Base-by-base conservation (phyloP, 208 protist genomes). In the Herpetomonas muscarum region DNA sequence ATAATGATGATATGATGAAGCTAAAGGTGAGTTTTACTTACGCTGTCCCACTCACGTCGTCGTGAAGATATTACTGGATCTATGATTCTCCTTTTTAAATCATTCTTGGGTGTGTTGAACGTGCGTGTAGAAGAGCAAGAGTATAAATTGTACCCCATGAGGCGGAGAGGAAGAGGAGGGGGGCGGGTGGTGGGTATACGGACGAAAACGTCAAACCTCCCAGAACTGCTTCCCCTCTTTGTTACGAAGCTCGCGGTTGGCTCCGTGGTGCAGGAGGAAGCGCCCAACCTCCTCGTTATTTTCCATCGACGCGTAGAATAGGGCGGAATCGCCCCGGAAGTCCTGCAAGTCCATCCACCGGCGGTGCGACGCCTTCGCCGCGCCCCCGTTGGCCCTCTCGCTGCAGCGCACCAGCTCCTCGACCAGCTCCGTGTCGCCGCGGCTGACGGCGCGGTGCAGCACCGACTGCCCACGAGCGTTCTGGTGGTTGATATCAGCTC, bases 291-390 rank as follows among this genome's bases (percentile, higher is more conserved):
- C 90, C 53, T 94, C 86, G 47, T 96, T 94, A 56, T 96, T 89
- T 32, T 96, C 90, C 77, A 83, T 81, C 5, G 87, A 92, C 1
- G 90, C 90, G 62, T 96, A 96, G 70, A 94, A 93, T 21, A 96
- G 67, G 6, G 87, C 85, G 3, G 87, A 92, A 57, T 96, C 81
- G 13, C 90, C 90, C 34, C 70, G 76, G 13, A 57, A 61, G 68
- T 96, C 87, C 44, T 90, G 87, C 25, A 87, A 29, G 61, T 96
- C 81, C 57, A 96, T 75, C 70, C 80, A 93, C n/a, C 65, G 70
- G 26, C 71, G 75, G 49, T 90, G 83, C 6, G 59, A 64, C 17
- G 48, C 63, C 51, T 64, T 74, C 24, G 54, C 53, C 1, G 34
- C n/a, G n/a, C n/a, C 52, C 15, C 53, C 67, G 45, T 81, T 57